phyloP scores from a whole-genome alignment of 2,329 filamentous ascomycete species.

The Colletotrichum sp. region DNA sequence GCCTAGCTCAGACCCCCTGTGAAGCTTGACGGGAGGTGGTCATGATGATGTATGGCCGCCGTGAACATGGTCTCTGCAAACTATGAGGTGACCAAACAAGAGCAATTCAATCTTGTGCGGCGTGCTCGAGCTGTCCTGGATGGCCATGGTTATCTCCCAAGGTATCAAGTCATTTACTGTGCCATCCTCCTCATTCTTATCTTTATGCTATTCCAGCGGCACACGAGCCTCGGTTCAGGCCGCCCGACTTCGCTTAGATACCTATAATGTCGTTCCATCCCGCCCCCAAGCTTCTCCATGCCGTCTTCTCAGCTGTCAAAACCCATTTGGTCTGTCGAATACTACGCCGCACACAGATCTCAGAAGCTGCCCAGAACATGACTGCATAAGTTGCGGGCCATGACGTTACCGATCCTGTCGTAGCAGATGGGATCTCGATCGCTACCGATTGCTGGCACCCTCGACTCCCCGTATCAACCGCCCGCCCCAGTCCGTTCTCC shows the following conservation, averaged over 20 bases:
- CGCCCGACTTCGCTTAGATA: neutral
- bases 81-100: neutral
- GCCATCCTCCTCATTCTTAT: neutral
- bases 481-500: neutral
- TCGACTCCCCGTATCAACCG: neutral
- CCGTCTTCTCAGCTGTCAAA: neutral
- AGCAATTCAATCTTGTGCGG: neutral
- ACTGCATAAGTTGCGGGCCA: neutral
- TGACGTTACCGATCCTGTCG: neutral
- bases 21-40: neutral
- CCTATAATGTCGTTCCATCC: neutral
- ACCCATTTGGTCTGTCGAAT: neutral
- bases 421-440: neutral
- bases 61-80: neutral
- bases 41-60: neutral
- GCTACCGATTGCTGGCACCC: neutral
- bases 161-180: neutral
- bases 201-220: neutral
- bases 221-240: neutral
- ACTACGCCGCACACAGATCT: neutral
- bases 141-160: neutral
- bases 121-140: neutral
- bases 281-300: neutral
- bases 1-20: neutral
- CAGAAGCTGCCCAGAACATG: neutral